A percentile compares a stretch with the other conserved stretches of the same genome.
These are phyloP conservation scores for Penicillium alfredii DNA, from an alignment of 495 filamentous ascomycete genomes.

Conservation along the genomic window DNA sequence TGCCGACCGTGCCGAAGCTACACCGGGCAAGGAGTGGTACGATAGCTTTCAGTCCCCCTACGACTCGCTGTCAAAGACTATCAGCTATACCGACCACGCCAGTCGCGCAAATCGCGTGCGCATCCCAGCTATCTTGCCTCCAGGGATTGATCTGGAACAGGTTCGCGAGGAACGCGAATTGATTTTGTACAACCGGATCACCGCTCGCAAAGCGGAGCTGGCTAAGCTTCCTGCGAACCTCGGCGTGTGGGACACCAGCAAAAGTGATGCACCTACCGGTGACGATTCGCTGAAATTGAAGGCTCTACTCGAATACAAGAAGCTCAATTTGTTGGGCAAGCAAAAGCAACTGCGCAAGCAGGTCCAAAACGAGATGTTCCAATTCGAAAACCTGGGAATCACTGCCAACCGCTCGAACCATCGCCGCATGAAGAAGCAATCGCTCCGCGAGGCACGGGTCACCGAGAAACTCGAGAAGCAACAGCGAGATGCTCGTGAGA, in stretches of 20 bases:
- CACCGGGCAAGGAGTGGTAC: constrained; percentile 41
- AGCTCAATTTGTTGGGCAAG: constrained; percentile 72
- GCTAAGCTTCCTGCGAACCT: constrained; percentile 76
- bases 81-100: constrained; percentile 75
- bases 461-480: constrained; percentile 99
- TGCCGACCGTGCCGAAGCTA: constrained; percentile 28
- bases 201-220: constrained; percentile 72
- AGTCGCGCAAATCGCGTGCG: constrained; percentile 64
- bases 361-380: constrained; percentile 81
- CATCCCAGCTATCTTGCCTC: constrained; percentile 80
- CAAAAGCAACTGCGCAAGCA: constrained; percentile 79
- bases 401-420: constrained; percentile 85
- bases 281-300: constrained; percentile 83
- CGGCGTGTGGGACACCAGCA: constrained; percentile 72
- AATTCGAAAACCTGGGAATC: constrained; percentile 91
- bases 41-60: constrained; percentile 65
- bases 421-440: constrained; percentile 93
- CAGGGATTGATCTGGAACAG: constrained; percentile 72
- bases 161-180: constrained; percentile 78
- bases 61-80: constrained; percentile 47
- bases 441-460: constrained; percentile 88
- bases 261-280: constrained; percentile 59
- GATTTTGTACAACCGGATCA: constrained; percentile 84
- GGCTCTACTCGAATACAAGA: constrained; percentile 89
- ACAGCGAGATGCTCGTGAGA: constrained; percentile 90